These are phyloP conservation scores for Epichloe typhina DNA, from an alignment of 2,329 filamentous ascomycete species.

Conservation along the genomic window DNA sequence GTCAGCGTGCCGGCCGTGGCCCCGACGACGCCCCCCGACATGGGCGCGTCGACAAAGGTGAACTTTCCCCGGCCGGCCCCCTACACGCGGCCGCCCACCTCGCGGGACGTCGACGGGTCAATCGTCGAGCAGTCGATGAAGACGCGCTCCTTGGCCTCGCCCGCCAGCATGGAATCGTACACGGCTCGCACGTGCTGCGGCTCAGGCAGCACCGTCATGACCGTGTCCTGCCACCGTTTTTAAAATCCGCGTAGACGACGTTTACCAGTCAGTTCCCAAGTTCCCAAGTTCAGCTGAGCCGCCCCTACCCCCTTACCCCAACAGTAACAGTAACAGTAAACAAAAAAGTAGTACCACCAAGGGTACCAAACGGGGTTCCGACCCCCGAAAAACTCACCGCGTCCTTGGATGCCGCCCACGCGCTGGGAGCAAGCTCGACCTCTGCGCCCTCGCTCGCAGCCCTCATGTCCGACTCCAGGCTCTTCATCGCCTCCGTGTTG, in stretches of 20 bases:
- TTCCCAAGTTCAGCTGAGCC: no score
- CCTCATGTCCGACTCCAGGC: constrained; percentile 34
- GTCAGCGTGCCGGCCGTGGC: constrained; percentile 78
- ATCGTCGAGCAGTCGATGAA: constrained; percentile 98
- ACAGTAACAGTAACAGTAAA: no score
- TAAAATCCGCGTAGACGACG: neutral
- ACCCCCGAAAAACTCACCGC: constrained; percentile 29
- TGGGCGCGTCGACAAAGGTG: constrained; percentile 83
- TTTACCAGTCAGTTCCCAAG: no score
- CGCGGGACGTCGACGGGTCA: constrained; percentile 71
- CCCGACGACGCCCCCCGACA: constrained; percentile 92
- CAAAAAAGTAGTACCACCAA: no score
- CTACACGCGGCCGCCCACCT: constrained; percentile 56
- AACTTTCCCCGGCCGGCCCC: constrained; percentile 52
- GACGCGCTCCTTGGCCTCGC: constrained; percentile 35
- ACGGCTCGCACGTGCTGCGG: constrained; percentile 77
- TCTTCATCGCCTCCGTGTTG: constrained; percentile 34
- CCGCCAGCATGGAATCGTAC: constrained; percentile 61
- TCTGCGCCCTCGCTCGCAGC: constrained; percentile 30
- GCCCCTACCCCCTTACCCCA: no score
- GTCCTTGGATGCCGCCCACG: constrained; percentile 34
- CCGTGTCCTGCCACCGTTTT: constrained; percentile 49
- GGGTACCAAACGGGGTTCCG: no score
- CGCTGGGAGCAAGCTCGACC: constrained; percentile 31
- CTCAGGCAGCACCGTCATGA: constrained; percentile 82